Percentiles rank a stretch among this genome's conserved stretches.
These are phyloP conservation scores for Gyromitra esculenta DNA, from an alignment of 2,329 filamentous ascomycete genomes.

Conservation along the genomic window DNA sequence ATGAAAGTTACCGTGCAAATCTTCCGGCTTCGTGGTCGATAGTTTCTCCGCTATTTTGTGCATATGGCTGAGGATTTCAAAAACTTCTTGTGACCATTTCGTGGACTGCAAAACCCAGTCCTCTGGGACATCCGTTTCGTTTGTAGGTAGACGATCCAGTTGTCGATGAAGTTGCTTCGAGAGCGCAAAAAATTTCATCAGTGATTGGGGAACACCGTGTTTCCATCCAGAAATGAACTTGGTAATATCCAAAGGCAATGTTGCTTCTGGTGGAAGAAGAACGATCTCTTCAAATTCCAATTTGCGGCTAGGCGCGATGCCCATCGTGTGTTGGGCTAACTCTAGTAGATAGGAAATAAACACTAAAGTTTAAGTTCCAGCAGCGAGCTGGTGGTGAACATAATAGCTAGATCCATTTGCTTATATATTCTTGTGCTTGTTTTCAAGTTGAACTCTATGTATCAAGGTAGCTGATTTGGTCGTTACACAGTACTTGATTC, in stretches of 20 bases:
- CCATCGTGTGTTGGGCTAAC: conserved; percentile 1
- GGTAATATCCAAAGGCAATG: conserved; percentile 20
- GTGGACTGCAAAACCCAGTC: conserved; percentile 8
- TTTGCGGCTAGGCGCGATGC: not conserved
- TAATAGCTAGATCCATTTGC: too few relatives aligned
- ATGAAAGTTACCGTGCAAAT: conserved; percentile 25
- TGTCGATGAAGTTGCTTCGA: not conserved
- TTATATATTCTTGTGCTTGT: too few relatives aligned
- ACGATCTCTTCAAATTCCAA: conserved; percentile 1
- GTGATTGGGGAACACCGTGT: not conserved
- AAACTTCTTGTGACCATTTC: not conserved
- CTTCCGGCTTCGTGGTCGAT: not conserved
- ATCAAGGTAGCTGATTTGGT: too few relatives aligned
- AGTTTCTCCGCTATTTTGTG: not conserved
- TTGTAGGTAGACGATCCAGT: not conserved
- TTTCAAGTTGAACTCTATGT: too few relatives aligned
- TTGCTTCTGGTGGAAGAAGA: not conserved
- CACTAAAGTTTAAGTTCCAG: too few relatives aligned
- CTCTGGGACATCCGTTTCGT: not conserved
- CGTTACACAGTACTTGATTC: too few relatives aligned
- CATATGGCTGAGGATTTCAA: conserved; percentile 8
- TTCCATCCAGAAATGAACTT: not conserved
- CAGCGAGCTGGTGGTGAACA: too few relatives aligned
- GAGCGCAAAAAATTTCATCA: not conserved
- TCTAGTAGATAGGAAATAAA: not conserved